These are phyloP conservation scores for Drosera capensis DNA, from an alignment of 148 eudicot species.

Conservation along the genomic window DNA sequence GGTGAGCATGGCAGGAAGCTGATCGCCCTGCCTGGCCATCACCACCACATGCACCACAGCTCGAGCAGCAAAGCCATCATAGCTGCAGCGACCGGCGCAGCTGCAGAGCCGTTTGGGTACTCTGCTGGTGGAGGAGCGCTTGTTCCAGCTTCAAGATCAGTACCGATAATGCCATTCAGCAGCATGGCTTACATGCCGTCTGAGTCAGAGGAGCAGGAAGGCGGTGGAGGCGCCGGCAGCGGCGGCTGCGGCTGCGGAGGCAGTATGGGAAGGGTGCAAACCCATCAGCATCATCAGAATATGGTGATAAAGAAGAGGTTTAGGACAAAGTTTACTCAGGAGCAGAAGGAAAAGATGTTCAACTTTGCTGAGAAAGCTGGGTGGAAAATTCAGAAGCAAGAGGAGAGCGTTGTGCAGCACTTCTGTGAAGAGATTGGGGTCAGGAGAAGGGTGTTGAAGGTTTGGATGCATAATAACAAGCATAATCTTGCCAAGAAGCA, in stretches of 20 bases:
- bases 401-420: constrained; percentile 45
- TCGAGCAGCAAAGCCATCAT: not conserved
- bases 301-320: constrained; percentile 42
- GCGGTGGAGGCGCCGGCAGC: constrained; percentile 5
- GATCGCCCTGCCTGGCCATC: constrained; percentile 17
- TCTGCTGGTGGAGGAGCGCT: constrained; percentile 8
- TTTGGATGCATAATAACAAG: constrained; percentile 76
- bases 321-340: constrained; percentile 44
- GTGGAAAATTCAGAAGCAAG: constrained; percentile 65
- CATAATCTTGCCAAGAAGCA: constrained; percentile 47
- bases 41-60: not conserved
- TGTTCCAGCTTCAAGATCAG: constrained; percentile 10
- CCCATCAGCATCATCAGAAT: constrained; percentile 5
- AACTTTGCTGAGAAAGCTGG: constrained; percentile 56
- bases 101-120: constrained; percentile 15
- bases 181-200: constrained; percentile 24
- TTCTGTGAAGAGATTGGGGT: constrained; percentile 61
- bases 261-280: too few species aligned
- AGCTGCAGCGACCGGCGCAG: too few species aligned
- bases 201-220: constrained; percentile 34
- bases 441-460: constrained; percentile 54
- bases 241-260: constrained; percentile 4
- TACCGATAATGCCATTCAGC: constrained; percentile 22
- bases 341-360: constrained; percentile 59
- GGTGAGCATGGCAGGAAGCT: constrained; percentile 22